Evolutionary conservation across 495 filamentous ascomycete species (phyloP), one percentile per base, ranked within the genome.

Genomic region (Hypoxylon subgilvum): DNA sequence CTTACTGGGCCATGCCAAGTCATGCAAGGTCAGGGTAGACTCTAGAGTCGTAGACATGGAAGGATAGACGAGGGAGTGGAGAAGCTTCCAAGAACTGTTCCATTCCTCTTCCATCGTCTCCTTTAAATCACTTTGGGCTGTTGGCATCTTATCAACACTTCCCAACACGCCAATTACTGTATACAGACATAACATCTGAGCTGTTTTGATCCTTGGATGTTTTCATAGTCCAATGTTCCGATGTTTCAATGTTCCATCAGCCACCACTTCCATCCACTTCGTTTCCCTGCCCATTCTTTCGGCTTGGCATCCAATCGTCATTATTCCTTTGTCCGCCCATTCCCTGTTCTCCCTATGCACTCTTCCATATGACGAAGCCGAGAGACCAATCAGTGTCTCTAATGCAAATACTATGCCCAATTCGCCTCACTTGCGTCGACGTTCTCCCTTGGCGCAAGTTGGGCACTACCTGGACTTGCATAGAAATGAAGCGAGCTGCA

Each of bases 231-330:
- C n/a, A n/a, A n/a, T n/a, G n/a, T n/a, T n/a, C n/a, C n/a, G n/a
- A 27, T 23, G 5, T 47, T 53, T 27, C 38, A 46, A 50, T 25
- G 44, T 46, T 49, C 16, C 57, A 18, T 55, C 32, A 51, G 36
- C 22, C 53, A 36, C 44, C 17, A 61, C 57, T 54, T n/a, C n/a
- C n/a, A n/a, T n/a, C n/a, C n/a, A n/a, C 31, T 6, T 34, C 31
- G 2, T 3, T 34, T 12, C 31, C 31, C 31, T 3, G 3, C 8
- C n/a, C 7, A 3, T 12, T 16, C 49, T 2, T 23, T 54, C 25
- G n/a, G 2, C 53, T 63, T 53, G 60, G 53, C 53, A 35, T 43
- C 60, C 58, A 62, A 62, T 62, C 52, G 50, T 35, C 58, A 35
- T 55, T 51, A 34, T 62, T 30, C 52, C 44, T 35, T n/a, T 46